Percentiles rank a stretch among this genome's conserved stretches.
Evolutionary conservation across 164 flowering plant genomes (phyloP).

Genomic region (Brasenia schreberi): DNA sequence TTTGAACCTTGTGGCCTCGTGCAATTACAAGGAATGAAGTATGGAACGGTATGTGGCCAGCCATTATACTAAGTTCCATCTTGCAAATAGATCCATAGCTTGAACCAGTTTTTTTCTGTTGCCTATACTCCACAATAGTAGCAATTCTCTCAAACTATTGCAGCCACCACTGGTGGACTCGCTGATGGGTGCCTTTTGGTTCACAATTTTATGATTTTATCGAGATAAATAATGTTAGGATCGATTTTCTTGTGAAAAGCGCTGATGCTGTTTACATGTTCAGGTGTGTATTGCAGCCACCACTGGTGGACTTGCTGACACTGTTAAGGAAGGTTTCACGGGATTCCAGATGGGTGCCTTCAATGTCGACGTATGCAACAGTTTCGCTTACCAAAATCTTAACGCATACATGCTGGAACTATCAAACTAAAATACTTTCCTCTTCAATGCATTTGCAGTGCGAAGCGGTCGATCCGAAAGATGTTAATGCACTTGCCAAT

Average conservation of each 20-base stretch:
- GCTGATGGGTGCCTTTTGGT: no score
- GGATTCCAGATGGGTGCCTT: constrained; percentile 94
- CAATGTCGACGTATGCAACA: constrained; percentile 57
- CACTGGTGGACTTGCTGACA: constrained; percentile 94
- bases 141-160: background rate
- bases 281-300: constrained; percentile 75
- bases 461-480: constrained; percentile 58
- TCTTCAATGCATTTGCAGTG: constrained; percentile 29
- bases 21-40: constrained; percentile 83
- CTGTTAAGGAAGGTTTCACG: constrained; percentile 85
- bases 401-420: background rate
- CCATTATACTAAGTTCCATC: background rate
- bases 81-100: no score
- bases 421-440: background rate
- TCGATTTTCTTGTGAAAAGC: no score
- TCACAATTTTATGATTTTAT: no score
- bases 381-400: background rate
- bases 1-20: constrained; percentile 98
- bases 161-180: no score
- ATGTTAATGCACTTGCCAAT: constrained; percentile 41
- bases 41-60: constrained; percentile 57
- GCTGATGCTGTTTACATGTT: background rate
- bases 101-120: no score
- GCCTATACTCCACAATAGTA: no score
- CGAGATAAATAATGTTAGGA: no score